Percentiles rank a stretch among this genome's conserved stretches.
phyloP scores from a whole-genome alignment of 768 basidiomycete species.

The Punctularia strigosozonata region DNA sequence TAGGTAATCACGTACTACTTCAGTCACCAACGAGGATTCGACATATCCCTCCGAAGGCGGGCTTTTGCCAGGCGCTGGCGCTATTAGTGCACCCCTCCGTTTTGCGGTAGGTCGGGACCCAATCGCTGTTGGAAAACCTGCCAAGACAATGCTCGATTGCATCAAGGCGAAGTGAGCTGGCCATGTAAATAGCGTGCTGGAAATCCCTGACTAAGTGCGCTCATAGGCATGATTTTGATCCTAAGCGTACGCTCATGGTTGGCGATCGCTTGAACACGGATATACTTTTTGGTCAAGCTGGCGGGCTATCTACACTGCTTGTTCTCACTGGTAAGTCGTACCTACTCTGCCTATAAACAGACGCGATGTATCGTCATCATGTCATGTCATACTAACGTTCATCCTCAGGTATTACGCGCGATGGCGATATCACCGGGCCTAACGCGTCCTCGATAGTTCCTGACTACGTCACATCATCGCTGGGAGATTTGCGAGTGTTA shows the following conservation, averaged over 20 bases:
- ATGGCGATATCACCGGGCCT: constrained; percentile 61
- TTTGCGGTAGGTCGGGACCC: constrained; percentile 63
- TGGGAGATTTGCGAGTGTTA: constrained; percentile 64
- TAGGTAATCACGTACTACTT: no score
- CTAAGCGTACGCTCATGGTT: constrained; percentile 82
- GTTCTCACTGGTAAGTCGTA: constrained; percentile 71
- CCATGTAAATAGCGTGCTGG: background rate
- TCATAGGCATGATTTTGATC: constrained; percentile 75
- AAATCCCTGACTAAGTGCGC: background rate
- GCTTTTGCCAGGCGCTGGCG: constrained; percentile 76
- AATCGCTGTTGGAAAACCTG: constrained; percentile 82
- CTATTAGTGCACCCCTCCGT: constrained; percentile 72
- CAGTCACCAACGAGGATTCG: constrained; percentile 85
- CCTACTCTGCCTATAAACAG: constrained; percentile 1
- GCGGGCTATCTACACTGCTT: constrained; percentile 77
- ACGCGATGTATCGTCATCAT: constrained; percentile 1
- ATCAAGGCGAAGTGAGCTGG: constrained; percentile 61
- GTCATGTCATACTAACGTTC: constrained; percentile 1
- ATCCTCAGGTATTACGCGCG: constrained; percentile 59
- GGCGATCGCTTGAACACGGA: constrained; percentile 95
- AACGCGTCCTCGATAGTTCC: constrained; percentile 65
- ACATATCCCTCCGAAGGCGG: constrained; percentile 73
- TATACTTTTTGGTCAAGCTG: constrained; percentile 83
- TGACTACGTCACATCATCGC: constrained; percentile 65
- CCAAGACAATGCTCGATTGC: constrained; percentile 83